Evolutionary conservation across 768 basidiomycete species (phyloP).

Genomic region (Hemileccinum impolitum): DNA sequence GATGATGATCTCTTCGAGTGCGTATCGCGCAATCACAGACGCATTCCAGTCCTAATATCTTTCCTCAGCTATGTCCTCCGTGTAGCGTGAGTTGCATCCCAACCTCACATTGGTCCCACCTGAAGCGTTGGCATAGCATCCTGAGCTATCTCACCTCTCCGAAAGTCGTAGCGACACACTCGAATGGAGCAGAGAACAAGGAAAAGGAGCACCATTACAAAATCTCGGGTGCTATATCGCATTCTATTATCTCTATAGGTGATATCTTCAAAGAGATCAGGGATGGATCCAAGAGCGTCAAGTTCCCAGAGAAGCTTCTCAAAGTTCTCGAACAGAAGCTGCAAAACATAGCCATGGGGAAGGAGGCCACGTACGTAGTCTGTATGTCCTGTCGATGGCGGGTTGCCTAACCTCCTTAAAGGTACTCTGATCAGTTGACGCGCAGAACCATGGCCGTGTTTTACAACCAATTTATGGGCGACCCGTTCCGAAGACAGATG

Average conservation of each 20-base stretch:
- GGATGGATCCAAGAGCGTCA: conserved; percentile 80
- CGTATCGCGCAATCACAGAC: conserved; percentile 25
- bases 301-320: conserved; percentile 91
- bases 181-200: conserved; percentile 39
- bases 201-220: conserved; percentile 68
- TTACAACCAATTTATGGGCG: conserved; percentile 85
- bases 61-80: conserved; percentile 69
- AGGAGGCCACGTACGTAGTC: conserved; percentile 74
- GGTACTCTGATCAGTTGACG: conserved; percentile 87
- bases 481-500: conserved; percentile 83
- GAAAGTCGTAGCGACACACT: conserved; percentile 39
- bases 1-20: conserved; percentile 89
- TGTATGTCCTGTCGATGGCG: neutral
- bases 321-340: conserved; percentile 88
- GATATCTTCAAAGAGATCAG: conserved; percentile 79
- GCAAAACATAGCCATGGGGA: conserved; percentile 91
- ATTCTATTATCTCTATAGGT: conserved; percentile 56
- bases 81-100: conserved; percentile 62
- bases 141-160: conserved; percentile 68
- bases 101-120: conserved; percentile 3
- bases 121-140: conserved; percentile 43
- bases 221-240: conserved; percentile 58
- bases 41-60: conserved; percentile 6
- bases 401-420: conserved; percentile 28
- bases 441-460: conserved; percentile 90